Evolutionary conservation across 1,284 basidiomycete species (phyloP).

Genomic region (Puccinia coronata): DNA sequence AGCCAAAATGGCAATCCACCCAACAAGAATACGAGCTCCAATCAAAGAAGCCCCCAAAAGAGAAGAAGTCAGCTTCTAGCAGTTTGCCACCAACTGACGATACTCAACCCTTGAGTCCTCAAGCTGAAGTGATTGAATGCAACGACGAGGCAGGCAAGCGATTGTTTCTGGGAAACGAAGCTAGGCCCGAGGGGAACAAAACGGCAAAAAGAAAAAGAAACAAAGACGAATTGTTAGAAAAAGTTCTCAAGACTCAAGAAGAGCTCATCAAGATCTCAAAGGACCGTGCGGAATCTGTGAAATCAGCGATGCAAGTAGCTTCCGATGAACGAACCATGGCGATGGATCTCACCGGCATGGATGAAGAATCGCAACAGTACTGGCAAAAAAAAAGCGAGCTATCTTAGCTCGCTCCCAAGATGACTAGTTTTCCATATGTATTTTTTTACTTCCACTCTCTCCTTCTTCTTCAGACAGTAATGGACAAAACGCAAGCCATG

Average conservation of each 20-base stretch:
- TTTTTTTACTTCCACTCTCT: too few species aligned
- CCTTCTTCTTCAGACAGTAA: neutral
- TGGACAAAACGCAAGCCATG: too few species aligned
- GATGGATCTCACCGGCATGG: neutral
- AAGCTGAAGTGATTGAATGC: neutral
- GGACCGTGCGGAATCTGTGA: neutral
- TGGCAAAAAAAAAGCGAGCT: neutral
- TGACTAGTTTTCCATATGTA: too few species aligned
- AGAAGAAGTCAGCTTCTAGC: neutral
- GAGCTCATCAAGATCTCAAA: neutral
- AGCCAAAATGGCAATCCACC: conserved; percentile 11
- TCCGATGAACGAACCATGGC: neutral
- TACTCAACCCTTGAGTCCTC: neutral
- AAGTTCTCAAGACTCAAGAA: neutral
- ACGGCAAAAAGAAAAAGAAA: neutral
- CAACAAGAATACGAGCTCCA: neutral
- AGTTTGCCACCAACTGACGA: neutral
- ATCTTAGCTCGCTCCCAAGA: neutral
- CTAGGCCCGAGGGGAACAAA: neutral
- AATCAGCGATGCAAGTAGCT: neutral
- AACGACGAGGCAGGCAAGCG: neutral
- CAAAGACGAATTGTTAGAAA: neutral
- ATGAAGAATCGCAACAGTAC: neutral
- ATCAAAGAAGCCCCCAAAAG: neutral
- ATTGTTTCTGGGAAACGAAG: neutral